These are phyloP conservation scores for Calonectria henricotiae DNA, from an alignment of 2,329 filamentous ascomycete species.

Conservation along the genomic window DNA sequence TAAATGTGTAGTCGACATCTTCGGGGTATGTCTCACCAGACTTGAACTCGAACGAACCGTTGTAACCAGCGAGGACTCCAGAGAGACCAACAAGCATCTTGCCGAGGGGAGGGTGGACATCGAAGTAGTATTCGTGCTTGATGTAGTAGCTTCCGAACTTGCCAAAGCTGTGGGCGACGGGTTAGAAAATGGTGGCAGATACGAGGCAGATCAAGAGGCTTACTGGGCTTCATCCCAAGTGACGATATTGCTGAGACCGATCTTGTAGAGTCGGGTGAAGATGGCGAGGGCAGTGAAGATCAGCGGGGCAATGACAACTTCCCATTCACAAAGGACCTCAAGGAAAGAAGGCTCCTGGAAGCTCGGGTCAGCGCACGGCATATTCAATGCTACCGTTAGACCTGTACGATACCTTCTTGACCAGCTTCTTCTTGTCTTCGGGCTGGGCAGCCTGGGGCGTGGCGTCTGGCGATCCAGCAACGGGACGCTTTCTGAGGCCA, in stretches of 20 bases:
- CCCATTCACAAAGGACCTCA: slow-evolving; percentile 75
- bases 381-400: neutral
- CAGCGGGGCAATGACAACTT: slow-evolving; percentile 74
- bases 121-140: slow-evolving; percentile 99
- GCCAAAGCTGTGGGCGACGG: slow-evolving; percentile 76
- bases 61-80: slow-evolving; percentile 96
- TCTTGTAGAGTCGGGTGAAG: slow-evolving; percentile 80
- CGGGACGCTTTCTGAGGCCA: slow-evolving; percentile 71
- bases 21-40: slow-evolving; percentile 95
- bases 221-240: slow-evolving; percentile 80
- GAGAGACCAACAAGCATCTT: slow-evolving; percentile 99
- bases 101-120: slow-evolving; percentile 91
- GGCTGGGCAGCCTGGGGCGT: slow-evolving; percentile 61
- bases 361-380: slow-evolving; percentile 44
- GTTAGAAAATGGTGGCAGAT: slow-evolving; percentile 7
- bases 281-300: slow-evolving; percentile 75
- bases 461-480: slow-evolving; percentile 58
- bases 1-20: slow-evolving; percentile 97
- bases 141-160: slow-evolving; percentile 99
- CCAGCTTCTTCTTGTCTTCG: slow-evolving; percentile 74
- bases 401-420: slow-evolving; percentile 67
- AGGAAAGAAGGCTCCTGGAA: slow-evolving; percentile 72
- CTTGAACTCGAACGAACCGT: slow-evolving; percentile 99
- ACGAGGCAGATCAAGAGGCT: slow-evolving; percentile 50
- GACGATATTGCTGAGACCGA: slow-evolving; percentile 78